A percentile compares a stretch with the other conserved stretches of the same genome.
phyloP scores from a whole-genome alignment of 2,329 filamentous ascomycete genomes.

The Penicillium freii region DNA sequence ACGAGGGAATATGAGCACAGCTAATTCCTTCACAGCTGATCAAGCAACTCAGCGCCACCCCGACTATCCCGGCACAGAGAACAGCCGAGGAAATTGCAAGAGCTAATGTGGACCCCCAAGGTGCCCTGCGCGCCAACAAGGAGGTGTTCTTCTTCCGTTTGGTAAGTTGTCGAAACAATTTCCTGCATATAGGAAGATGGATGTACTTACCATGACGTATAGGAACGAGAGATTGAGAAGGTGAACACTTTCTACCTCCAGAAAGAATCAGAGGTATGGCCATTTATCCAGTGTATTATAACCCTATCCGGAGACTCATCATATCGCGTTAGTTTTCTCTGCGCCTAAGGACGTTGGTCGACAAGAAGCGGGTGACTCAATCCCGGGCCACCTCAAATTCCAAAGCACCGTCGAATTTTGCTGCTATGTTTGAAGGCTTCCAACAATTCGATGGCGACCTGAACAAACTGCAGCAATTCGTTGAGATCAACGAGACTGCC shows the following conservation, averaged over 20 bases:
- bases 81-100: conserved; percentile 43
- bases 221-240: conserved; percentile 98
- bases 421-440: conserved; percentile 92
- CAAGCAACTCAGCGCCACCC: conserved; percentile 93
- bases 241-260: conserved; percentile 97
- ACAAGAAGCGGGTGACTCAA: conserved; percentile 91
- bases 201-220: background rate
- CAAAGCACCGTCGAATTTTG: conserved; percentile 87
- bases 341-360: conserved; percentile 83
- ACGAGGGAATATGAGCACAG: background rate
- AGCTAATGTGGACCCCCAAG: conserved; percentile 69
- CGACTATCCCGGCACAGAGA: conserved; percentile 74
- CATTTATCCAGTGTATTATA: background rate
- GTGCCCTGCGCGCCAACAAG: conserved; percentile 90
- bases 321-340: conserved; percentile 70
- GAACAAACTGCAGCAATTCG: conserved; percentile 95
- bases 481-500: conserved; percentile 95
- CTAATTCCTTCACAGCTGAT: conserved; percentile 69
- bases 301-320: background rate
- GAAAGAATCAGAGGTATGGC: conserved; percentile 88
- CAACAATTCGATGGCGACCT: conserved; percentile 95
- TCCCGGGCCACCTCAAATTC: conserved; percentile 73
- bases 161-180: conserved; percentile 50
- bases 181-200: background rate
- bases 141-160: conserved; percentile 98